Percentiles rank a stretch among this genome's conserved stretches.
These are phyloP conservation scores for Coprinellus micaceus DNA, from an alignment of 768 basidiomycete species.

Conservation along the genomic window DNA sequence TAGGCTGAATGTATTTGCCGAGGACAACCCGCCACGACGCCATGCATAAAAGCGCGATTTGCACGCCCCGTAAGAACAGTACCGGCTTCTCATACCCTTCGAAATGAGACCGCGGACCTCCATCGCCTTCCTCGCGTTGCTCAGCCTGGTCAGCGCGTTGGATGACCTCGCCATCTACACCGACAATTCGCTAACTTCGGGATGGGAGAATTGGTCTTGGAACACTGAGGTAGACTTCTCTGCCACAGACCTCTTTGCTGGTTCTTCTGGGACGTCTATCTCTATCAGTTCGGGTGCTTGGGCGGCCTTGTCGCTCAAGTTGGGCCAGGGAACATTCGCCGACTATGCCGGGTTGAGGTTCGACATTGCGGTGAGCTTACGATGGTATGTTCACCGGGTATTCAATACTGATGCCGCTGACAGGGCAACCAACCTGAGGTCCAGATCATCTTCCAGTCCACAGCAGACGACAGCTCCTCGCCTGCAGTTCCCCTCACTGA, in stretches of 20 bases:
- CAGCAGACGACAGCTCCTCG: constrained; percentile 33
- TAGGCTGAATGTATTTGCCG: no score
- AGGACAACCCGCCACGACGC: no score
- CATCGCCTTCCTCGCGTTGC: no score
- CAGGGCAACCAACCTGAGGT: constrained; percentile 46
- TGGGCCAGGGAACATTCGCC: constrained; percentile 35
- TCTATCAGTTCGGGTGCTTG: constrained; percentile 40
- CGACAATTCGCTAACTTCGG: constrained; percentile 36
- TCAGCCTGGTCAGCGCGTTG: background rate
- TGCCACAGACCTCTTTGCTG: constrained; percentile 41
- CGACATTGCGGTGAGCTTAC: constrained; percentile 42
- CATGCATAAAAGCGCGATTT: no score
- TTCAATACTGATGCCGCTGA: background rate
- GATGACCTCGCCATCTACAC: constrained; percentile 41
- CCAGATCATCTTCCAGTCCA: constrained; percentile 37
- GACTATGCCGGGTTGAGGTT: constrained; percentile 46
- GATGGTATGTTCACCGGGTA: no score
- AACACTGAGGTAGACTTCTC: constrained; percentile 38
- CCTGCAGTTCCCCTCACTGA: constrained; percentile 40
- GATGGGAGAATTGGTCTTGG: constrained; percentile 56
- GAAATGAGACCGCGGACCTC: no score
- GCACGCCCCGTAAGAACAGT: no score
- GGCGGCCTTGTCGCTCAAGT: constrained; percentile 45
- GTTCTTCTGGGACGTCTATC: constrained; percentile 41
- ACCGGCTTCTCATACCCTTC: no score